Conservation (phyloP, 2,329 filamentous ascomycete species). For the Aspergillus felis region DNA sequence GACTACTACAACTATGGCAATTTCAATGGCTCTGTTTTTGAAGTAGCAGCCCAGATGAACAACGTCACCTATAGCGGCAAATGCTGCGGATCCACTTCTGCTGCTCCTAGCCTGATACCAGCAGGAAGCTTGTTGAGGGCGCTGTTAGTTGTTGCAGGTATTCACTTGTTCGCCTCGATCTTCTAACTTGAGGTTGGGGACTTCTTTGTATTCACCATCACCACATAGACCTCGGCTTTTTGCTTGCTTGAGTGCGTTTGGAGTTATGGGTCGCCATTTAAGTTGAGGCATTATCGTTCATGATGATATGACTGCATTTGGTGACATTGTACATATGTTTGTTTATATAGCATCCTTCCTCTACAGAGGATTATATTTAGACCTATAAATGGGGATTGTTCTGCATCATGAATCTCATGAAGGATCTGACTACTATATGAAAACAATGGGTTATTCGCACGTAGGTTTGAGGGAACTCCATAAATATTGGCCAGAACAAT, state of each 20-base stretch:
- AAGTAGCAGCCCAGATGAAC: slow-evolving; percentile 66
- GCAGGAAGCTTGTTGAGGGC: slow-evolving; percentile 16
- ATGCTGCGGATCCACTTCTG: slow-evolving; percentile 36
- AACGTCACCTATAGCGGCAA: slow-evolving; percentile 62
- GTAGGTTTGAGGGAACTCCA: not conserved
- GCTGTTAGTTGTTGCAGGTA: slow-evolving; percentile 19
- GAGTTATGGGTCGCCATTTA: not conserved
- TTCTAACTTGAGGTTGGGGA: slow-evolving; percentile 20
- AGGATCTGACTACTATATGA: too few species aligned
- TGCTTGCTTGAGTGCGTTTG: not conserved
- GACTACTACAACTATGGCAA: slow-evolving; percentile 77
- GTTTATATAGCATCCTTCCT: not conserved
- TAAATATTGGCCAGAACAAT: not conserved
- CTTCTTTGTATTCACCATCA: not conserved
- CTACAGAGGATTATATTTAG: not conserved
- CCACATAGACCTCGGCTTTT: not conserved
- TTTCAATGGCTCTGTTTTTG: slow-evolving; percentile 70
- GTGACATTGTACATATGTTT: not conserved
- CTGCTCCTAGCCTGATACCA: slow-evolving; percentile 19
- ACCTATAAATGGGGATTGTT: not conserved
- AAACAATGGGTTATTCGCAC: too few species aligned
- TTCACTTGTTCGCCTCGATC: slow-evolving; percentile 19
- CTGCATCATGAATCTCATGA: not conserved
- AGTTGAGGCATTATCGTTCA: not conserved
- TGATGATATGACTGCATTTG: not conserved